phyloP scores from a whole-genome alignment of 805 yeast genomes.

The Ogataea chonburiensis region DNA sequence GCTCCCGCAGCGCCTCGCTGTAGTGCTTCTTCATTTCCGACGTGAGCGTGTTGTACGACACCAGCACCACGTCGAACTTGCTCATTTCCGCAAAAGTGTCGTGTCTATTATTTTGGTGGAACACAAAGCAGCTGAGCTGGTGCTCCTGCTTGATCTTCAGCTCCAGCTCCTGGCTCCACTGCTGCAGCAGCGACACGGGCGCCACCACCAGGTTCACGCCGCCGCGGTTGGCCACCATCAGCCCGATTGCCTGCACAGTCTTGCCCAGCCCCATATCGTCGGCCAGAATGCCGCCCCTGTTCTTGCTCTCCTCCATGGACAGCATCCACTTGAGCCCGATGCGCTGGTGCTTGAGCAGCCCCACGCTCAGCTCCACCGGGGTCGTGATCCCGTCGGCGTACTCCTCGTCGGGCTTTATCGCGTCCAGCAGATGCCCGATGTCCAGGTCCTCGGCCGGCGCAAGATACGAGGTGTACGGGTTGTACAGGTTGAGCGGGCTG shows the following conservation, averaged over 20 bases:
- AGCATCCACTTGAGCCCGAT: slow-evolving; percentile 82
- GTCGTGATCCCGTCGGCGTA: slow-evolving; percentile 54
- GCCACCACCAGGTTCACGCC: slow-evolving; percentile 78
- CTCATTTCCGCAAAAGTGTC: slow-evolving; percentile 46
- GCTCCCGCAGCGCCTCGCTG: slow-evolving; percentile 36
- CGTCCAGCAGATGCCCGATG: slow-evolving; percentile 42
- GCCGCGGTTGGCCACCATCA: slow-evolving; percentile 48
- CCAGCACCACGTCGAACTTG: slow-evolving; percentile 68
- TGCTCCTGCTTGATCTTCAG: slow-evolving; percentile 54
- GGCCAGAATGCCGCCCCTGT: slow-evolving; percentile 69
- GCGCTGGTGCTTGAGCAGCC: slow-evolving; percentile 63
- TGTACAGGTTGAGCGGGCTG: neutral
- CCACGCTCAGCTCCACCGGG: slow-evolving; percentile 60
- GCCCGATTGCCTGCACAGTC: slow-evolving; percentile 65
- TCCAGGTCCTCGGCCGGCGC: slow-evolving; percentile 22
- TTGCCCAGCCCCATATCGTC: slow-evolving; percentile 87
- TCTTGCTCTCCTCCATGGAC: slow-evolving; percentile 59
- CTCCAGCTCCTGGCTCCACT: slow-evolving; percentile 79
- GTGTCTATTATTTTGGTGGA: slow-evolving; percentile 49
- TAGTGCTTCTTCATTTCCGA: slow-evolving; percentile 73
- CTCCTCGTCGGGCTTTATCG: slow-evolving; percentile 51
- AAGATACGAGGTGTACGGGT: slow-evolving; percentile 8
- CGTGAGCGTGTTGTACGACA: slow-evolving; percentile 78
- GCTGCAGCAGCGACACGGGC: slow-evolving; percentile 82
- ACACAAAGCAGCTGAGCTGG: slow-evolving; percentile 52